A percentile compares a stretch with the other conserved stretches of the same genome.
Evolutionary conservation across 352 stramenopile genomes (phyloP).

Genomic region (Elongisporangium undulatum): DNA sequence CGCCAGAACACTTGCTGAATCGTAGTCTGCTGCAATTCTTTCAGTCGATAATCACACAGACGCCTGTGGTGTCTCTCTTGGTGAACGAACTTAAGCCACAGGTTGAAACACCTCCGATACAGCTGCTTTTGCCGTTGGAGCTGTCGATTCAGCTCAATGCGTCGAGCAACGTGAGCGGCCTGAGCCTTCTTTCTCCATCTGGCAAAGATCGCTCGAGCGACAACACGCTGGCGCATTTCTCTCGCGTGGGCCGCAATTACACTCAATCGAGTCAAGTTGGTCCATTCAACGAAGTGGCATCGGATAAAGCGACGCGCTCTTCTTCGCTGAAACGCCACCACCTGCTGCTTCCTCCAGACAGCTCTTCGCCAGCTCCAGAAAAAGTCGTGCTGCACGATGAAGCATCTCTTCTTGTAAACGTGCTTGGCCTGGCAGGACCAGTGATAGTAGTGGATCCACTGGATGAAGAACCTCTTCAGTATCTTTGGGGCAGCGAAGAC

Average conservation of each 20-base stretch:
- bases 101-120: slow-evolving; percentile 15
- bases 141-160: neutral
- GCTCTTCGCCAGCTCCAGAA: slow-evolving; percentile 61
- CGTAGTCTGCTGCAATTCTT: slow-evolving; percentile 9
- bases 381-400: slow-evolving; percentile 51
- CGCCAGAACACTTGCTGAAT: slow-evolving; percentile 28
- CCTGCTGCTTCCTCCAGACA: slow-evolving; percentile 45
- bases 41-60: slow-evolving; percentile 2
- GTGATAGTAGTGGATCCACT: slow-evolving; percentile 52
- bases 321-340: slow-evolving; percentile 19
- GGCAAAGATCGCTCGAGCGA: slow-evolving; percentile 20
- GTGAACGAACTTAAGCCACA: slow-evolving; percentile 20
- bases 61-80: neutral
- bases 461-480: slow-evolving; percentile 45
- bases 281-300: slow-evolving; percentile 45
- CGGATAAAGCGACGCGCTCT: slow-evolving; percentile 17
- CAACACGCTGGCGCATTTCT: slow-evolving; percentile 17
- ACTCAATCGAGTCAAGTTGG: slow-evolving; percentile 44
- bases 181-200: slow-evolving; percentile 22
- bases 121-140: slow-evolving; percentile 3
- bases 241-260: slow-evolving; percentile 39
- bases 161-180: neutral
- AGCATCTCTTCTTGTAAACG: slow-evolving; percentile 31
- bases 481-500: slow-evolving; percentile 49
- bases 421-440: slow-evolving; percentile 47